Evolutionary conservation across 306 rosid species (phyloP), one percentile per base, ranked within the genome.

Genomic region (Lathyrus aphaca): DNA sequence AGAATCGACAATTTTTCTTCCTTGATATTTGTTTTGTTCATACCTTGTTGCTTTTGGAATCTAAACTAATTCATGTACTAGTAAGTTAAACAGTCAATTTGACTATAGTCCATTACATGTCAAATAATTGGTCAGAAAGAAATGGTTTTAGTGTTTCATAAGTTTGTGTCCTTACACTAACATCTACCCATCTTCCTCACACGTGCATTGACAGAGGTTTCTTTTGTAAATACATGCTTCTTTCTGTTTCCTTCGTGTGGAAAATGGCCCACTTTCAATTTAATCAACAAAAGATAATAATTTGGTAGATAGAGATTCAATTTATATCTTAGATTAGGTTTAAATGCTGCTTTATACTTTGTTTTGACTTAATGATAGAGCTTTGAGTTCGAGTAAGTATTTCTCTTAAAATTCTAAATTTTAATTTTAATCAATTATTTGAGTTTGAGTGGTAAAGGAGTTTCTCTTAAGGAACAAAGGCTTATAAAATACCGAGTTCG

Each of bases 11-110:
- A 44, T 17, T 66, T 66, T 74, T 74, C 55, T 65, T 64, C 45
- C 74, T 70, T 21, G 19, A 53, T 51, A 66, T 82, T 86, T 86
- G 92, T 89, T 82, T 86, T 86, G 92, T 89, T 80, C 86, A 58
- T 79, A 73, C 68, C 80, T 61, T 16, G 32, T 83, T 82, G 84
- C 77, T 59, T 74, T 78, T 54, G 80, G 91, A 89, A 84, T 81
- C 81, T 82, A 21, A 44, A 51, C 62, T 40, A 27, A 64, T 61
- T 74, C 23, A 72, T 80, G 63, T 71, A 12, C 62, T 69, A 61
- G 46, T 32, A 1, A 4, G 38, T 73, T 69, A 43, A 69, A 76
- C 81, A 78, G 66, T 69, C 53, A 68, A 38, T 71, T 82, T 74
- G 75, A 75, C 74, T 64, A 35, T 35, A 68, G 37, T 64, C 21